Conservation (phyloP, 352 stramenopile genomes). For the Pythium dissimile region DNA sequence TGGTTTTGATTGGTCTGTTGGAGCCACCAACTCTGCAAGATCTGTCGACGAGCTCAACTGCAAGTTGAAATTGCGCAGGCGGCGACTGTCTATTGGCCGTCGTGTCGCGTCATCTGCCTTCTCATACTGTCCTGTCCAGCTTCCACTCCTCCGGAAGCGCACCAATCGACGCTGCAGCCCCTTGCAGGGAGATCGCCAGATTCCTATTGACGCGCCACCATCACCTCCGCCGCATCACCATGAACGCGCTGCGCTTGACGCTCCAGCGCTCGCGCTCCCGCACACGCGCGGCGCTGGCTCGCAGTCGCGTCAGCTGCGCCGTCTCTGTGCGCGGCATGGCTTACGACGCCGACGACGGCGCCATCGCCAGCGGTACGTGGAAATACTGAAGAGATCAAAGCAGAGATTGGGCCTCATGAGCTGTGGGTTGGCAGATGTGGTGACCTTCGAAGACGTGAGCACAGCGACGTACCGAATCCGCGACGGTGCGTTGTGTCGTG, state of each 20-base stretch:
- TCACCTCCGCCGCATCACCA: too few species aligned
- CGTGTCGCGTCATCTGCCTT: neutral
- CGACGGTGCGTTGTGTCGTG: constrained; percentile 33
- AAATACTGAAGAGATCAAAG: too few species aligned
- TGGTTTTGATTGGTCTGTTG: constrained; percentile 10
- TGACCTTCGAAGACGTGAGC: constrained; percentile 94
- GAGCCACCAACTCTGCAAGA: constrained; percentile 9
- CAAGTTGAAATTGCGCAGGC: constrained; percentile 33
- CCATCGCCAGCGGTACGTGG: constrained; percentile 6
- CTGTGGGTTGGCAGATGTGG: constrained; percentile 19
- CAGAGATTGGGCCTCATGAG: too few species aligned
- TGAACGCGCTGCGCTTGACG: constrained; percentile 2
- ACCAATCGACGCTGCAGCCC: too few species aligned
- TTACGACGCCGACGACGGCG: neutral
- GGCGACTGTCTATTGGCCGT: neutral
- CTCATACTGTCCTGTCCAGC: too few species aligned
- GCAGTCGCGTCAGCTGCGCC: constrained; percentile 18
- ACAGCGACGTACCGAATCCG: constrained; percentile 93
- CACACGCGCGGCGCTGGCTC: neutral
- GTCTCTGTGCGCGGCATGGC: constrained; percentile 8
- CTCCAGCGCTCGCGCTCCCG: neutral
- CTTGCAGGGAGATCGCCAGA: too few species aligned
- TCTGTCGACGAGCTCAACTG: constrained; percentile 31
- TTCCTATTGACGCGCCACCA: constrained; percentile 3
- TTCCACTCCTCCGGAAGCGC: too few species aligned